phyloP scores from a whole-genome alignment of 352 stramenopile genomes.

The Nothophytophthora sp. region DNA sequence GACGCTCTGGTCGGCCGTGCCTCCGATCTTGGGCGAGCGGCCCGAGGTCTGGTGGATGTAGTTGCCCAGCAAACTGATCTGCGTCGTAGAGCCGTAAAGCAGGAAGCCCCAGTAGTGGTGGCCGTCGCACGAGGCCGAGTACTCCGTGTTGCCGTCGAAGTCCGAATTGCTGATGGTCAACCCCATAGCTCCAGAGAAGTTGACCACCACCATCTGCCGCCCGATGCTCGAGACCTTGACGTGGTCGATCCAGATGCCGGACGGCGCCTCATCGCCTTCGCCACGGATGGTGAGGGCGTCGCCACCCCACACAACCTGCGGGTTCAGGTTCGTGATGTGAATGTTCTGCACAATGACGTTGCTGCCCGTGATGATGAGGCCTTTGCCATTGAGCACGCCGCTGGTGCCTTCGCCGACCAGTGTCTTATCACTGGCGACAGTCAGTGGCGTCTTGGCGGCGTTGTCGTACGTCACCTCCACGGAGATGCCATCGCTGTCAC shows the following conservation, averaged over 20 bases:
- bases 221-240: slow-evolving; percentile 36
- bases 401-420: slow-evolving; percentile 37
- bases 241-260: slow-evolving; percentile 51
- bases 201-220: slow-evolving; percentile 43
- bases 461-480: slow-evolving; percentile 26
- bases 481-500: slow-evolving; percentile 24
- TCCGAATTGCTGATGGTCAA: slow-evolving; percentile 58
- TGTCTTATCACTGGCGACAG: slow-evolving; percentile 36
- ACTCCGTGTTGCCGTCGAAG: slow-evolving; percentile 47
- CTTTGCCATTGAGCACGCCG: slow-evolving; percentile 39
- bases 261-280: slow-evolving; percentile 7
- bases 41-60: slow-evolving; percentile 45
- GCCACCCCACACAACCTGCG: slow-evolving; percentile 33
- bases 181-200: slow-evolving; percentile 28
- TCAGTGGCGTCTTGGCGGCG: slow-evolving; percentile 17
- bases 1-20: slow-evolving; percentile 8
- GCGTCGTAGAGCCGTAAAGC: slow-evolving; percentile 28
- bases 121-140: slow-evolving; percentile 44
- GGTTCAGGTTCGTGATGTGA: slow-evolving; percentile 51
- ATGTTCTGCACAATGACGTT: slow-evolving; percentile 56
- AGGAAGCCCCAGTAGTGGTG: slow-evolving; percentile 56
- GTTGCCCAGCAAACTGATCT: slow-evolving; percentile 39
- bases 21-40: slow-evolving; percentile 29
- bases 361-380: slow-evolving; percentile 26
- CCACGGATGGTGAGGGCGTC: slow-evolving; percentile 23